Conservation (phyloP, 2,329 filamentous ascomycete species). For the Diaporthe aspalathi region DNA sequence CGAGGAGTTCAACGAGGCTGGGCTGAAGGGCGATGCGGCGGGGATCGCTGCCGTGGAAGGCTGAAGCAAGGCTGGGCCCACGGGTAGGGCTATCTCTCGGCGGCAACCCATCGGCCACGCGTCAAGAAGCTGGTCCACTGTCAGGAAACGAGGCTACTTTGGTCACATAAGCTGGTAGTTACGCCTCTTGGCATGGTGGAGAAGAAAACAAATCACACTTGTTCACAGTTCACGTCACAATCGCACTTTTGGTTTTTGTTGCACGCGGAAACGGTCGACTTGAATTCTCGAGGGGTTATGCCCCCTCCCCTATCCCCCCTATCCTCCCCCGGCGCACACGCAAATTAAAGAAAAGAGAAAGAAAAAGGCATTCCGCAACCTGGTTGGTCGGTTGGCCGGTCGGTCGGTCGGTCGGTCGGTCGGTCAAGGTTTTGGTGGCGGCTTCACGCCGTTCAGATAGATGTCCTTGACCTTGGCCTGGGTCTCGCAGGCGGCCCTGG, state of each 20-base stretch:
- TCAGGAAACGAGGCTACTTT: not conserved
- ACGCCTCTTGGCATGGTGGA: not conserved
- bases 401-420: not conserved
- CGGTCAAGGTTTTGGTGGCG: not conserved
- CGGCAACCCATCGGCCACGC: not conserved
- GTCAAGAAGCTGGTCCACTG: not conserved
- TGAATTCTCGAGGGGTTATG: not conserved
- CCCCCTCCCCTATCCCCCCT: not conserved
- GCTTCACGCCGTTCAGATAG: not conserved
- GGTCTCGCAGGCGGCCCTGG: not conserved
- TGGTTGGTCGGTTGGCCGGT: not conserved
- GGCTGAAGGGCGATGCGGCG: slow-evolving; percentile 44
- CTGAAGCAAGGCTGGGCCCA: slow-evolving; percentile 29
- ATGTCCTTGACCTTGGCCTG: not conserved
- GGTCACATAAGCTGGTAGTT: not conserved
- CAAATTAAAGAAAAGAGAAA: not conserved
- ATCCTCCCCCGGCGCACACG: not conserved
- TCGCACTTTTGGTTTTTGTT: slow-evolving; percentile 1
- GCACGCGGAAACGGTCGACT: not conserved
- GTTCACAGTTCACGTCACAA: slow-evolving; percentile 4
- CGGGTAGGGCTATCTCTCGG: not conserved
- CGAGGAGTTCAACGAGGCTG: slow-evolving; percentile 48
- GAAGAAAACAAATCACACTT: not conserved
- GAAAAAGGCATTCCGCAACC: not conserved
- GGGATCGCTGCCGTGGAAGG: slow-evolving; percentile 49